Evolutionary conservation across 345 rosid species (phyloP).

Genomic region (Rhizophora mangle): DNA sequence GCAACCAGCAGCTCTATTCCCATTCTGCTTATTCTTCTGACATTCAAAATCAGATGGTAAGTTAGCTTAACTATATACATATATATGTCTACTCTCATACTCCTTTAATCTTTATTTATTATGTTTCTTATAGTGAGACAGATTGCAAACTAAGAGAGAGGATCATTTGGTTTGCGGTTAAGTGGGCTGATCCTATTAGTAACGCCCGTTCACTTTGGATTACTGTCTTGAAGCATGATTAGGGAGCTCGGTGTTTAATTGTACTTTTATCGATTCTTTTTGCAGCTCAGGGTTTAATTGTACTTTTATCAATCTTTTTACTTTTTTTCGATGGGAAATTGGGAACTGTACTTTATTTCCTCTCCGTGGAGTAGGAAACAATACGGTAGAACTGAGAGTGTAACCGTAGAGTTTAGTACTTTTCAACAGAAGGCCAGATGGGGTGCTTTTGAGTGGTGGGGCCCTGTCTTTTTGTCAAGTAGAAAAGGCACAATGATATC

Average conservation of each 20-base stretch:
- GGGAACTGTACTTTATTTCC: neutral
- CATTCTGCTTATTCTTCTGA: constrained; percentile 32
- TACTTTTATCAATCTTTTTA: too few relatives aligned
- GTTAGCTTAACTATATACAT: neutral
- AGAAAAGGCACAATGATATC: neutral
- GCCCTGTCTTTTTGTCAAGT: neutral
- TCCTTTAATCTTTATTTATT: neutral
- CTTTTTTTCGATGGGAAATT: neutral
- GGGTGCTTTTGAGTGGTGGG: too few relatives aligned
- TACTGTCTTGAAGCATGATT: neutral
- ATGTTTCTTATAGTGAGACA: constrained; percentile 39
- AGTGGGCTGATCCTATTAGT: constrained; percentile 10
- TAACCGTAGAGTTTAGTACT: too few relatives aligned
- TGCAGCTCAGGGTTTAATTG: too few relatives aligned
- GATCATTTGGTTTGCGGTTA: neutral
- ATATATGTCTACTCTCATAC: neutral
- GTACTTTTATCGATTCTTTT: too few relatives aligned
- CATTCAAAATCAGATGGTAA: constrained; percentile 42
- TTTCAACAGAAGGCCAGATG: too few relatives aligned
- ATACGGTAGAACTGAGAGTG: too few relatives aligned
- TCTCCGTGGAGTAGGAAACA: too few relatives aligned
- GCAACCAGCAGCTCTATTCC: constrained; percentile 28
- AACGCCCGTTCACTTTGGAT: constrained; percentile 28
- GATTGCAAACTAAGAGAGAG: constrained; percentile 1
- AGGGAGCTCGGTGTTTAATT: neutral